Conservation (phyloP, 2,329 filamentous ascomycete species). For the Colletotrichum aenigma region DNA sequence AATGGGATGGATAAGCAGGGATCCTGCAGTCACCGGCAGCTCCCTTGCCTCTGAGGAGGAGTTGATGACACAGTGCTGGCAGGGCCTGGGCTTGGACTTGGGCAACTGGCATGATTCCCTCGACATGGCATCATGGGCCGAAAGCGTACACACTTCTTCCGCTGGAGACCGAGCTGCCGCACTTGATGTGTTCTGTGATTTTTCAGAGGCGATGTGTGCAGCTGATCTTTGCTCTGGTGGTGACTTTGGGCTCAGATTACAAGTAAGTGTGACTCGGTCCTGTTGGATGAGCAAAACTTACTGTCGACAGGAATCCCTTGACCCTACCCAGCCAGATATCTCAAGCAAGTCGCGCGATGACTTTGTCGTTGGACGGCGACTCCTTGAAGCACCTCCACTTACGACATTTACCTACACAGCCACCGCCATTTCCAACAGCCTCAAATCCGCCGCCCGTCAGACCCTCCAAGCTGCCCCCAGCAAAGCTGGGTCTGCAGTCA, state of each 20-base stretch:
- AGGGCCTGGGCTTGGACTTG: slow-evolving; percentile 70
- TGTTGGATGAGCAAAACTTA: slow-evolving; percentile 6
- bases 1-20: slow-evolving; percentile 78
- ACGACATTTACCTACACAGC: slow-evolving; percentile 27
- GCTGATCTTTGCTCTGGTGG: slow-evolving; percentile 64
- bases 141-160: slow-evolving; percentile 24
- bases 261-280: slow-evolving; percentile 27
- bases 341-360: slow-evolving; percentile 52
- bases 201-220: slow-evolving; percentile 66
- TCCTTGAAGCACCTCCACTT: slow-evolving; percentile 50
- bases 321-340: slow-evolving; percentile 67
- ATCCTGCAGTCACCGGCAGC: slow-evolving; percentile 48
- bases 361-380: slow-evolving; percentile 49
- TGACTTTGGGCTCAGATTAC: slow-evolving; percentile 45
- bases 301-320: slow-evolving; percentile 52
- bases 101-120: slow-evolving; percentile 58
- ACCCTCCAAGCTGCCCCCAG: neutral
- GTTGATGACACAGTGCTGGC: slow-evolving; percentile 66
- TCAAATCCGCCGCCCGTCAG: slow-evolving; percentile 13
- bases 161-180: slow-evolving; percentile 31
- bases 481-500: neutral
- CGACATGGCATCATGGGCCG: slow-evolving; percentile 43
- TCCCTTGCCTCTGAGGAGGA: slow-evolving; percentile 61
- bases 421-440: slow-evolving; percentile 4
- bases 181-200: slow-evolving; percentile 57